These are phyloP conservation scores for Flaveria sonorensis DNA, from an alignment of 129 eudicot species.

Conservation along the genomic window DNA sequence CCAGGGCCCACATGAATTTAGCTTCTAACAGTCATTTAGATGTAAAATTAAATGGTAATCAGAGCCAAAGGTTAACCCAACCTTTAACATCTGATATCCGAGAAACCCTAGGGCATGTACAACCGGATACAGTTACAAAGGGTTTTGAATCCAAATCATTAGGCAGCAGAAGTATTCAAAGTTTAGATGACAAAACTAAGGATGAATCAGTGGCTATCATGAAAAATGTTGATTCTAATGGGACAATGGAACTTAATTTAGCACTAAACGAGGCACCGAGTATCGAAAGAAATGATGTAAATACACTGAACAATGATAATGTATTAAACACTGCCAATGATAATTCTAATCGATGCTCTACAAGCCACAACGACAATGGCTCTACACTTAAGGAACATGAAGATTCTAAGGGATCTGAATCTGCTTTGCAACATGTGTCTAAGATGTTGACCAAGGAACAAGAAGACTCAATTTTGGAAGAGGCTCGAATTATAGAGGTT, in stretches of 20 bases:
- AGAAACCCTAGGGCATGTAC: slow-evolving; percentile 39
- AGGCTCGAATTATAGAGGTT: slow-evolving; percentile 94
- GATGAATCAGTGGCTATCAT: slow-evolving; percentile 38
- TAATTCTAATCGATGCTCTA: slow-evolving; percentile 23
- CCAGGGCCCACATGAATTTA: slow-evolving; percentile 35
- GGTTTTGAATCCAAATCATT: slow-evolving; percentile 66
- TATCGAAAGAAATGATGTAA: slow-evolving; percentile 36
- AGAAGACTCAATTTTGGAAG: slow-evolving; percentile 79
- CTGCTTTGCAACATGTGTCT: slow-evolving; percentile 37
- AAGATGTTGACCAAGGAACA: slow-evolving; percentile 55
- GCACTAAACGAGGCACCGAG: slow-evolving; percentile 30
- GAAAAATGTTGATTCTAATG: slow-evolving; percentile 46
- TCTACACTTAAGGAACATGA: slow-evolving; percentile 35
- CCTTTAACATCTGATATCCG: slow-evolving; percentile 37
- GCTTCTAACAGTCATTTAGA: slow-evolving; percentile 45
- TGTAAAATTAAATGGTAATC: slow-evolving; percentile 44
- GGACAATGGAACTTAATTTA: slow-evolving; percentile 45
- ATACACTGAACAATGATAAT: slow-evolving; percentile 30
- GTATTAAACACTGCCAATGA: slow-evolving; percentile 32
- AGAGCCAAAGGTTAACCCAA: slow-evolving; percentile 46
- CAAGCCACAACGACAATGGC: slow-evolving; percentile 48
- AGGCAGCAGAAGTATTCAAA: slow-evolving; percentile 48
- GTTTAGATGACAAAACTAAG: slow-evolving; percentile 48
- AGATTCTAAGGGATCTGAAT: slow-evolving; percentile 36
- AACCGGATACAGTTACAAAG: slow-evolving; percentile 39